Percentiles rank a stretch among this genome's conserved stretches.
These are phyloP conservation scores for Trichoderma cornu-damae DNA, from an alignment of 2,329 filamentous ascomycete genomes.

Conservation along the genomic window DNA sequence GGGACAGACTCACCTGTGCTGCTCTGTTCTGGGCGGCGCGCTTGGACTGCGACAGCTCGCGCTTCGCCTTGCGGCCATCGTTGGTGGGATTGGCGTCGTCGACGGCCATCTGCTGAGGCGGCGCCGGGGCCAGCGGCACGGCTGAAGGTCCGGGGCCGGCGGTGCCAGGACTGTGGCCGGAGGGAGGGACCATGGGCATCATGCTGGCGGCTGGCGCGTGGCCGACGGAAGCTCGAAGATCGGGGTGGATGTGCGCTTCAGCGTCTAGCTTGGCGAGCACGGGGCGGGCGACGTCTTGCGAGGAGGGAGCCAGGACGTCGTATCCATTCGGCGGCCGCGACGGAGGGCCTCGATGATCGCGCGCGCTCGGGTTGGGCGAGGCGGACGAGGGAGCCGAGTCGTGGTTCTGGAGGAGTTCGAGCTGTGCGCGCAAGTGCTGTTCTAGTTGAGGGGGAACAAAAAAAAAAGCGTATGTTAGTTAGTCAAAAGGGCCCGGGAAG, in stretches of 20 bases:
- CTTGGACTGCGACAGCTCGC: constrained; percentile 92
- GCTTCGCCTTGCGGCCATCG: constrained; percentile 71
- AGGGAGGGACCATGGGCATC: constrained; percentile 37
- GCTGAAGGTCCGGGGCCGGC: constrained; percentile 26
- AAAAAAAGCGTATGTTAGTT: constrained; percentile 6
- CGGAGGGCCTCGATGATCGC: constrained; percentile 30
- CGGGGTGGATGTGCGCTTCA: constrained; percentile 47
- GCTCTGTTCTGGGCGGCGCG: constrained; percentile 94
- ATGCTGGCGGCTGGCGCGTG: constrained; percentile 32
- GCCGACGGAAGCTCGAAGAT: constrained; percentile 36
- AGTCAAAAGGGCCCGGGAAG: neutral
- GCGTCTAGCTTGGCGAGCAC: constrained; percentile 35
- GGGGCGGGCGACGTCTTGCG: constrained; percentile 34
- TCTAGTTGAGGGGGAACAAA: constrained; percentile 26
- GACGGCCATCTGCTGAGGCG: constrained; percentile 26
- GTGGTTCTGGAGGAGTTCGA: constrained; percentile 41
- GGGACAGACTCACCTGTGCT: constrained; percentile 68
- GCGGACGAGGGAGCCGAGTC: constrained; percentile 32
- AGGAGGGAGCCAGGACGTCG: constrained; percentile 35
- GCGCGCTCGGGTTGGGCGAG: constrained; percentile 26
- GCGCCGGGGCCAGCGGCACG: constrained; percentile 31
- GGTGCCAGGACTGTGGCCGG: constrained; percentile 30
- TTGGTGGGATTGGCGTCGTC: constrained; percentile 36
- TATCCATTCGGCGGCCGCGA: constrained; percentile 43
- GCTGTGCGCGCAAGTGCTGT: constrained; percentile 41